A percentile compares a stretch with the other conserved stretches of the same genome.
phyloP scores from a whole-genome alignment of 768 basidiomycete genomes.

The Agrocybe pediades region DNA sequence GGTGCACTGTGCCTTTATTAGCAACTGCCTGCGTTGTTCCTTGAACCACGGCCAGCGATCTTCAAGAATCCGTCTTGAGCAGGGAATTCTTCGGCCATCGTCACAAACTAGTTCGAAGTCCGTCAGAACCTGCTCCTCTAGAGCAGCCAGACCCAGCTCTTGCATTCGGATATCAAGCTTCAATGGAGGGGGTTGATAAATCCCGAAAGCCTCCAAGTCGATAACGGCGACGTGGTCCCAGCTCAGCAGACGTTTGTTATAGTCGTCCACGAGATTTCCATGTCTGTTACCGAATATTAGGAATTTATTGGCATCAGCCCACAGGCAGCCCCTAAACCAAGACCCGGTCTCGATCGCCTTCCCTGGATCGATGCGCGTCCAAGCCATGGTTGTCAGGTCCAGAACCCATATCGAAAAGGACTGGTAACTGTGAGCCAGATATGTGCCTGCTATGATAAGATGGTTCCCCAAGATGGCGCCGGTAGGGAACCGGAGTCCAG shows the following conservation, averaged over 20 bases:
- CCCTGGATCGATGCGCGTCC: constrained; percentile 89
- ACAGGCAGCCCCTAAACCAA: constrained; percentile 93
- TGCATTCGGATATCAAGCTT: constrained; percentile 74
- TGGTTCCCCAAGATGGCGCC: constrained; percentile 90
- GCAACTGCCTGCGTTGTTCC: constrained; percentile 61
- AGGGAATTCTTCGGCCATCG: constrained; percentile 81
- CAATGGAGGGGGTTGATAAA: constrained; percentile 83
- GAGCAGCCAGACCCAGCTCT: constrained; percentile 78
- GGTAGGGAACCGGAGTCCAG: constrained; percentile 94
- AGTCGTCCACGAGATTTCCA: constrained; percentile 89
- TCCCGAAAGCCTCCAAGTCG: constrained; percentile 92
- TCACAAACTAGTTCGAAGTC: constrained; percentile 95
- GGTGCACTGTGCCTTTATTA: constrained; percentile 56
- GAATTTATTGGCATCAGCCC: constrained; percentile 83
- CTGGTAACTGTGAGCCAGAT: constrained; percentile 91
- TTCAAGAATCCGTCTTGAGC: constrained; percentile 83
- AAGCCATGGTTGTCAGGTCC: constrained; percentile 78
- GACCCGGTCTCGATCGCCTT: constrained; percentile 85
- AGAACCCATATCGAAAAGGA: constrained; percentile 97
- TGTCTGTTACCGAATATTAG: constrained; percentile 89
- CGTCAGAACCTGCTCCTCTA: constrained; percentile 79
- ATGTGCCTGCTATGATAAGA: constrained; percentile 94
- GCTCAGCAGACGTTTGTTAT: constrained; percentile 85
- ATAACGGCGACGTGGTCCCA: constrained; percentile 93
- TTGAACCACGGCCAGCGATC: constrained; percentile 97